phyloP scores from a whole-genome alignment of 148 eudicot species.

The Cornus florida region DNA sequence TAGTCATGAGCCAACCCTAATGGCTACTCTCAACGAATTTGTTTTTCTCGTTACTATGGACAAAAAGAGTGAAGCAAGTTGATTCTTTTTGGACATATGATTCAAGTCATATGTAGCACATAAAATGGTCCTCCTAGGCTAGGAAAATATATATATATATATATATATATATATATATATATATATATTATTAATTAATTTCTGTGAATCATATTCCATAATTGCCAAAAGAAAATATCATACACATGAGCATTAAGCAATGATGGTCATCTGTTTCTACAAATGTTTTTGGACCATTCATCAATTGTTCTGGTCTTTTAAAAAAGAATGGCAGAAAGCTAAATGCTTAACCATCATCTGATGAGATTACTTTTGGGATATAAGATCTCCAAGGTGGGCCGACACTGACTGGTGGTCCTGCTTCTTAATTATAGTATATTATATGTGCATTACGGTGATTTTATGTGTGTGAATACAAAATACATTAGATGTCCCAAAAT shows the following conservation, averaged over 20 bases:
- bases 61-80: constrained; percentile 27
- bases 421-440: not conserved
- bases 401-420: constrained; percentile 1
- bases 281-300: constrained; percentile 21
- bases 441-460: constrained; percentile 4
- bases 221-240: constrained; percentile 1
- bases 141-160: not conserved
- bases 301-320: constrained; percentile 31
- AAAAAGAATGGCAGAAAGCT: constrained; percentile 18
- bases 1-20: constrained; percentile 22
- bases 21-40: constrained; percentile 14
- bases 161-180: not conserved
- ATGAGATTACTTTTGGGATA: constrained; percentile 13
- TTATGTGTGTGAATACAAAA: not conserved
- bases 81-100: constrained; percentile 8
- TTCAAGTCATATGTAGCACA: constrained; percentile 6
- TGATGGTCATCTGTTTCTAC: constrained; percentile 15
- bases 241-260: constrained; percentile 21
- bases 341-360: constrained; percentile 32
- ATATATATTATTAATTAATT: not conserved
- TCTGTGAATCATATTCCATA: not conserved
- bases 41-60: constrained; percentile 23
- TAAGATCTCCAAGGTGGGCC: constrained; percentile 26
- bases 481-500: not conserved
- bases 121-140: constrained; percentile 2